Conservation (phyloP, 805 yeast species). For the Pichia heedii region DNA sequence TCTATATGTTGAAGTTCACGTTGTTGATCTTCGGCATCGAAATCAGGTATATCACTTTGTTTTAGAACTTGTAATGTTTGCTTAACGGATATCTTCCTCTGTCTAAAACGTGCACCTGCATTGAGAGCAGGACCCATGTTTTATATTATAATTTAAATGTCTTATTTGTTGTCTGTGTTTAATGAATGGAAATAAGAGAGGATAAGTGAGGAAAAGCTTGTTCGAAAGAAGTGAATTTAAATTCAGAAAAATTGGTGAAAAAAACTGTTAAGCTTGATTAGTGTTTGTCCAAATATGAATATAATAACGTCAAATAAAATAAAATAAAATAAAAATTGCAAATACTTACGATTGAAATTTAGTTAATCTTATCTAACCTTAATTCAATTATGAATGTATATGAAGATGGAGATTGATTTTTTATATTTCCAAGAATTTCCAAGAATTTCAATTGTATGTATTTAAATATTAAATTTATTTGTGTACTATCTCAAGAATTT, state of each 20-base stretch:
- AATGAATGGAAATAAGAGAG: too few species aligned
- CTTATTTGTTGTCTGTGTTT: too few species aligned
- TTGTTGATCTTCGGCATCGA: conserved; percentile 70
- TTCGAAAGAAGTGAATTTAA: too few species aligned
- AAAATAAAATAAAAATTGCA: background rate
- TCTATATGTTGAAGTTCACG: conserved; percentile 85
- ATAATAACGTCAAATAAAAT: background rate
- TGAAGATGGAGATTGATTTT: too few species aligned
- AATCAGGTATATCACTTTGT: conserved; percentile 72
- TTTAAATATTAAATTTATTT: too few species aligned
- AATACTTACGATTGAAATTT: background rate
- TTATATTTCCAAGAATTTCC: too few species aligned
- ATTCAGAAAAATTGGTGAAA: background rate
- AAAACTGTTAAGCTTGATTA: background rate
- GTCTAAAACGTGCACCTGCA: conserved; percentile 74
- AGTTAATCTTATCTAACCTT: background rate
- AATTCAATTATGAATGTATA: too few species aligned
- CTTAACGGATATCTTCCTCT: conserved; percentile 88
- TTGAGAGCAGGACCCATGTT: conserved; percentile 29
- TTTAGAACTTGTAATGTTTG: conserved; percentile 70
- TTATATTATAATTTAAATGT: too few species aligned
- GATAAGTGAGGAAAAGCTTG: too few species aligned
- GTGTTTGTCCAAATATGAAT: background rate
- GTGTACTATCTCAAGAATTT: background rate
- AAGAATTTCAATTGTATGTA: too few species aligned